phyloP scores from a whole-genome alignment of 73 alveolate genomes.

The Tetrahymena thermophila region DNA sequence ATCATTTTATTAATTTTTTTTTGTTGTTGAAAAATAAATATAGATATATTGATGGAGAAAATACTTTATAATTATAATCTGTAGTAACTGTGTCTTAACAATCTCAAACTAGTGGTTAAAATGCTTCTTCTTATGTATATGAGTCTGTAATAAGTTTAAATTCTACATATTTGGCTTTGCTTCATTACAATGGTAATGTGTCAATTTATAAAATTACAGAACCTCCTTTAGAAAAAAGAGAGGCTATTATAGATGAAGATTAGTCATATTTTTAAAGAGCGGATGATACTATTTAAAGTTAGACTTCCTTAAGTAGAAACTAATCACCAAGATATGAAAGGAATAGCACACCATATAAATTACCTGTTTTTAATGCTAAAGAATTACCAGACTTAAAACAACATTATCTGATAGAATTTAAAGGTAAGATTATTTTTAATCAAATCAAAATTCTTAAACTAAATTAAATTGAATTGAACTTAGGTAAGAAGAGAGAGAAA shows the following conservation, averaged over 20 bases:
- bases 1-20: no score
- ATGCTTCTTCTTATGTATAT: not conserved
- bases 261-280: not conserved
- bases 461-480: not conserved
- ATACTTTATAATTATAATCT: not conserved
- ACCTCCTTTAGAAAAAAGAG: not conserved
- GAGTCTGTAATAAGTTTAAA: not conserved
- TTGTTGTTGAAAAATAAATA: not conserved
- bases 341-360: not conserved
- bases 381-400: not conserved
- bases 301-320: not conserved
- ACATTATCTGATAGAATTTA: not conserved
- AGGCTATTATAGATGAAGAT: not conserved
- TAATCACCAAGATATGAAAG: not conserved
- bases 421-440: not conserved
- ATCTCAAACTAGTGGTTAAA: not conserved
- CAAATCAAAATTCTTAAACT: no score
- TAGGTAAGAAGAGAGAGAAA: not conserved
- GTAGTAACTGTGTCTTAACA: not conserved
- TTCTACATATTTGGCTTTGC: not conserved
- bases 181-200: not conserved
- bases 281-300: not conserved
- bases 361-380: not conserved
- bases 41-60: not conserved
- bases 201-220: not conserved